phyloP scores from a whole-genome alignment of 2,329 filamentous ascomycete genomes.

The Diaporthe eres region DNA sequence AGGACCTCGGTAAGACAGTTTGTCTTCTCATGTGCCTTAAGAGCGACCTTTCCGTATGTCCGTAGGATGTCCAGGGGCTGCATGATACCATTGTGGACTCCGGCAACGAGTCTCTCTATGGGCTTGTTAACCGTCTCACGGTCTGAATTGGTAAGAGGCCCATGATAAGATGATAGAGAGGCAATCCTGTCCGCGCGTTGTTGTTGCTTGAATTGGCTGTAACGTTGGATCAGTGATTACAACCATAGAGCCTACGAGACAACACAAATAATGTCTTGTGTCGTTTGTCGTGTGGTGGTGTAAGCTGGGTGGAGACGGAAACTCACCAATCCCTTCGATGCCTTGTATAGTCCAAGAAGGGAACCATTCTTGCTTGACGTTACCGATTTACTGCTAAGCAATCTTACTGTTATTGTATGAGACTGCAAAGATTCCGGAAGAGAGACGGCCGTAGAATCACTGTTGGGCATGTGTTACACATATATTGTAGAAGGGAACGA shows the following conservation, averaged over 20 bases:
- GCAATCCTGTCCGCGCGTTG: conserved; percentile 80
- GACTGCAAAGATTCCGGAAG: neutral
- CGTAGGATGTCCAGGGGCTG: conserved; percentile 81
- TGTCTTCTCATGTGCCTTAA: conserved; percentile 87
- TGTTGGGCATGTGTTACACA: neutral
- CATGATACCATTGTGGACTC: conserved; percentile 79
- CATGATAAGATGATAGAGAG: conserved; percentile 76
- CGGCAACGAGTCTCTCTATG: conserved; percentile 82
- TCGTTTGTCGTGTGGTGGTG: conserved; percentile 11
- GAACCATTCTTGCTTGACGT: conserved; percentile 52
- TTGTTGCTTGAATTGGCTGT: conserved; percentile 83
- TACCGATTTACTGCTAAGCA: neutral
- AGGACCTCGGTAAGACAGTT: conserved; percentile 93
- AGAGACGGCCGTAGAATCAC: neutral
- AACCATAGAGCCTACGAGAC: neutral
- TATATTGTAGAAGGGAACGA: neutral
- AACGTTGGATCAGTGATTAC: conserved; percentile 49
- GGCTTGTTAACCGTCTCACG: conserved; percentile 77
- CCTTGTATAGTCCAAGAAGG: conserved; percentile 72
- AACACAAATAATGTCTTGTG: conserved; percentile 40
- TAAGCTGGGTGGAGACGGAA: neutral
- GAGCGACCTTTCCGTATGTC: conserved; percentile 87
- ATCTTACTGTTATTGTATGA: neutral
- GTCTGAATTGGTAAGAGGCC: conserved; percentile 75
- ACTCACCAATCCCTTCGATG: conserved; percentile 80